Evolutionary conservation across 768 basidiomycete species (phyloP), one percentile per base, ranked within the genome.

Genomic region (Termitomyces sp.): DNA sequence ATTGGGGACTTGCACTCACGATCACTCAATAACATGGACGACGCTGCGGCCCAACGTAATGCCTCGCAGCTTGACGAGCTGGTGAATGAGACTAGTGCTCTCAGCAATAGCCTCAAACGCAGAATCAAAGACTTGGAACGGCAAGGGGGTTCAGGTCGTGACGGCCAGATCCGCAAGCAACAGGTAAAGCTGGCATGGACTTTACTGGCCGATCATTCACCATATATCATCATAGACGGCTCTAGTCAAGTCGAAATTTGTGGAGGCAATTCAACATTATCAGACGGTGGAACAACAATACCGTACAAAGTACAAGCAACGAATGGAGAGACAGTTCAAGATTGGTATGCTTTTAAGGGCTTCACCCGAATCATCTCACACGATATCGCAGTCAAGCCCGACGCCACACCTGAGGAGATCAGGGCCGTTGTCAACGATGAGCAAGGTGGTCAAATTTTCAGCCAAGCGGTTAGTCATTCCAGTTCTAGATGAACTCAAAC

Each of bases 321-420:
- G 91, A 26, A 83, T 93, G 75, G 90, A 91, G 68, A 79, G 92
- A 58, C 91, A 97, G 72, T 89, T 90, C 74, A 91, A 85, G 68
- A 96, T 95, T 60, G 90, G 90, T 88, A 44, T 13, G 82, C 68
- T 16, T 13, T 47, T 20, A 37, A 14, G 18, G 4, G 42, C 27
- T 61, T 7, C 16, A n/a, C 18, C 40, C 46, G 37, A 34, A 33
- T 44, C 14, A 24, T 37, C 46, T 55, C 27, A 53, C 22, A 33
- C 24, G 4, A 6, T 34, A 34, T 5, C 52, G 0, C 60, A 92
- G 94, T 95, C 56, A 97, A 97, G 75, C 95, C 94, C 48, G 87
- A 95, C 72, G 95, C 95, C 5, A 86, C 93, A 0, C 87, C 87
- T 2, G 93, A 96, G 55, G 95, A 98, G 73, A 78, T 98, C 60